These are phyloP conservation scores for Thelonectria rubi DNA, from an alignment of 2,329 filamentous ascomycete species.

Conservation along the genomic window DNA sequence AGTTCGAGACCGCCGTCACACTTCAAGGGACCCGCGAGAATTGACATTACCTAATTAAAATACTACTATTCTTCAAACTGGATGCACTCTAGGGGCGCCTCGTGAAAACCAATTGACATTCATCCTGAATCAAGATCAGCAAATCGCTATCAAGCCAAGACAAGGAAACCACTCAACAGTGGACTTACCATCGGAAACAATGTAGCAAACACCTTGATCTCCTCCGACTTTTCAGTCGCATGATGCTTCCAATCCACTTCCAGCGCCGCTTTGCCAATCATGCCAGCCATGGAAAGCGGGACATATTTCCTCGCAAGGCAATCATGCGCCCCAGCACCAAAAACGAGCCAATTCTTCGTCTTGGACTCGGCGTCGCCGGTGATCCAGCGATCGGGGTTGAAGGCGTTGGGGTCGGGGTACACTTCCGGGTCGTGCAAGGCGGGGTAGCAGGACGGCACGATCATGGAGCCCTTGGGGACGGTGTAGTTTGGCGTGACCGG, in stretches of 20 bases:
- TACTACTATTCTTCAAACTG: background rate
- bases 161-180: background rate
- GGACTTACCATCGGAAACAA: slow-evolving; percentile 58
- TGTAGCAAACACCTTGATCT: slow-evolving; percentile 61
- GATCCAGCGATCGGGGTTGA: slow-evolving; percentile 63
- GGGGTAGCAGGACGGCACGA: slow-evolving; percentile 61
- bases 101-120: slow-evolving; percentile 49
- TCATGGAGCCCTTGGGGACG: slow-evolving; percentile 58
- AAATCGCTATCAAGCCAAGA: background rate
- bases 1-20: no score
- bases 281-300: slow-evolving; percentile 58
- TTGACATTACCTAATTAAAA: no score
- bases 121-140: slow-evolving; percentile 41
- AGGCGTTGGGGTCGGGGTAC: slow-evolving; percentile 57
- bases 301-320: slow-evolving; percentile 61
- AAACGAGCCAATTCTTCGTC: slow-evolving; percentile 64
- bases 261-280: slow-evolving; percentile 62
- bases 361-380: slow-evolving; percentile 59
- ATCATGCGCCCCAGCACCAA: slow-evolving; percentile 60
- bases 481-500: slow-evolving; percentile 59
- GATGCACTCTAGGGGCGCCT: slow-evolving; percentile 34
- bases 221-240: slow-evolving; percentile 57
- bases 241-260: slow-evolving; percentile 61
- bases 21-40: no score
- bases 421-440: slow-evolving; percentile 59